Base-by-base conservation (phyloP, 2,329 filamentous ascomycete species). In the Elsinoe arachidis region DNA sequence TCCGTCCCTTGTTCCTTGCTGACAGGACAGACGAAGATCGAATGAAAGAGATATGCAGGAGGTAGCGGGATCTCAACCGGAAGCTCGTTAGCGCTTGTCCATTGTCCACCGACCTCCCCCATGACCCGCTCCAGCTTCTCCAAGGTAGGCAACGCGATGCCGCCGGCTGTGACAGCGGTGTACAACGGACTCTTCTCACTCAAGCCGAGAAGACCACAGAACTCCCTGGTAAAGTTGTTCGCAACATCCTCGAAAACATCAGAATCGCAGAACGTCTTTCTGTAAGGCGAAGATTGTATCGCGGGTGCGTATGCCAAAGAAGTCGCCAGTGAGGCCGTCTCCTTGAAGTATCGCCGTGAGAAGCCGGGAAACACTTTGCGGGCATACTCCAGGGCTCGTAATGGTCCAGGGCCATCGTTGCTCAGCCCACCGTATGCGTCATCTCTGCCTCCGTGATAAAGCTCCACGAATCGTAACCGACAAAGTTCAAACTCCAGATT, bases 11-110 rank as follows among this genome's bases (percentile, higher is more conserved):
- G 93, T 69, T 96, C 93, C 71, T 97, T 97, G 66, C 87, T 91
- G 4, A 99, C 93, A 0, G 93, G 93, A 68, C 93, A 99, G 41
- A 99, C 93, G 69, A 99, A 99, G 68, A 99, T 96, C 57, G 88
- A 88, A 71, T 99, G 93, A 76, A 95, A 99, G 55, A 81, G 77
- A 67, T 85, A 86, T 5, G 78, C 76, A 1, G 79, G 79, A 2
- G 84, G 84, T 3, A 86, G 73, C 0, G 84, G 80, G 14, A 85
- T 85, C 70, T 86, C 84, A 43, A 85, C 80, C 0, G 92, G 90
- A 15, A 99, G 77, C 71, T 99, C 93, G 67, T 93, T 85, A 60
- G 87, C 82, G 3, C 89, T 91, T 0, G 91, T 96, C 93, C 93
- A 99, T 71, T 95, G 91, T 0, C 92, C 95, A 61, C 88, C 85